Conservation (phyloP, 2,329 filamentous ascomycete species). For the Madurella mycetomatis region DNA sequence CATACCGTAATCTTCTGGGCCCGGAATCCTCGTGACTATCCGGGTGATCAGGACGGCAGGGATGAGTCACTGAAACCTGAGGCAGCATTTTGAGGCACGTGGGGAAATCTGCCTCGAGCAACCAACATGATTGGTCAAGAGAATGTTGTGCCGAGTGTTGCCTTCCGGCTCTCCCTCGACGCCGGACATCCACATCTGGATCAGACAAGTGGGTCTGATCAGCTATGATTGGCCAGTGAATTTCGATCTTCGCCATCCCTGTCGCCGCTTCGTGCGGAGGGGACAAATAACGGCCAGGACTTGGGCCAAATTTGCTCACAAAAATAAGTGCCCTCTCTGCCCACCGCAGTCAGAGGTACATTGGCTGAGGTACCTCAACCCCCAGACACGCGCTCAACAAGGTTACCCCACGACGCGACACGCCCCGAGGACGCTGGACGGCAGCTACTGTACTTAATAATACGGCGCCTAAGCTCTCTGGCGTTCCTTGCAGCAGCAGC, state of each 20-base stretch:
- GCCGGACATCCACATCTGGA: neutral
- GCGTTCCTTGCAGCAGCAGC: neutral
- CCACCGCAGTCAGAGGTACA: too few relatives aligned
- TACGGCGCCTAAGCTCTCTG: constrained; percentile 3
- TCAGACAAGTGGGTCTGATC: neutral
- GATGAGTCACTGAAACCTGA: neutral
- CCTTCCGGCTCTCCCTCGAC: constrained; percentile 8
- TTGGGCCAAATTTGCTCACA: too few relatives aligned
- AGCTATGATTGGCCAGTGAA: too few relatives aligned
- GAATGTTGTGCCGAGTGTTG: neutral
- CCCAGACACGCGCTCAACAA: neutral
- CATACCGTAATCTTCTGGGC: neutral
- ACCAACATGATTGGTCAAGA: neutral
- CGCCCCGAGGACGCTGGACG: neutral
- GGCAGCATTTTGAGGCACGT: neutral
- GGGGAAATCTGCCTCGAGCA: neutral
- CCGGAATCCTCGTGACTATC: neutral
- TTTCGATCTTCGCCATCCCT: neutral
- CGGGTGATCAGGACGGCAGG: neutral
- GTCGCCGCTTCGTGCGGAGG: neutral
- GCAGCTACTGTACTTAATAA: constrained; percentile 6
- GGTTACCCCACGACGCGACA: neutral
- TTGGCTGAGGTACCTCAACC: neutral
- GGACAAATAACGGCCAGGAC: too few relatives aligned
- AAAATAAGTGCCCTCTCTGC: too few relatives aligned